Percentiles rank a stretch among this genome's conserved stretches.
These are phyloP conservation scores for Blastomyces silverae DNA, from an alignment of 2,329 filamentous ascomycete genomes.

Conservation along the genomic window DNA sequence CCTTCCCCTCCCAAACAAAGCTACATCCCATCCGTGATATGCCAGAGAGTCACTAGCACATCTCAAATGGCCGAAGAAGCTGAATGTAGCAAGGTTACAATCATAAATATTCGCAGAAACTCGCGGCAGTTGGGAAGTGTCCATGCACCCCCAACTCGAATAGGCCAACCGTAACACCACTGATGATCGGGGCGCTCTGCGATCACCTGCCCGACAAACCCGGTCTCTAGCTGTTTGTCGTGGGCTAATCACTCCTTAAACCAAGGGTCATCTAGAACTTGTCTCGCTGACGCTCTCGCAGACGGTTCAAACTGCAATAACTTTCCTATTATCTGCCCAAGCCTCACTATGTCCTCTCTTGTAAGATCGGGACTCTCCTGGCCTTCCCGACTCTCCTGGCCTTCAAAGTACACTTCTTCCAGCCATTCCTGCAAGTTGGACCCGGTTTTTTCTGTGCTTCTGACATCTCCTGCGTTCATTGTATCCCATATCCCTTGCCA, in stretches of 20 bases:
- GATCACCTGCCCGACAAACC: too few species aligned
- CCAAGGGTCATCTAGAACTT: constrained; percentile 27
- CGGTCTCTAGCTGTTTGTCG: constrained; percentile 9
- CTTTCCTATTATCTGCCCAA: constrained; percentile 25
- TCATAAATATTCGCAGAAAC: too few species aligned
- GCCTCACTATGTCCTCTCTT: constrained; percentile 25
- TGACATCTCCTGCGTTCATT: constrained; percentile 22
- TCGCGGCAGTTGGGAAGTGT: too few species aligned
- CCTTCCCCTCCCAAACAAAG: too few species aligned
- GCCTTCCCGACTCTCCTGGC: too few species aligned
- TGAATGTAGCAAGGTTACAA: too few species aligned
- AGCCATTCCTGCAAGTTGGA: constrained; percentile 34
- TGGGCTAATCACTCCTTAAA: constrained; percentile 18
- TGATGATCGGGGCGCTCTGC: too few species aligned
- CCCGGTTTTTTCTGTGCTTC: constrained; percentile 19
- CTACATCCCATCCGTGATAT: too few species aligned
- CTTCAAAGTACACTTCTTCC: constrained; percentile 37
- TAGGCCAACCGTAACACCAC: too few species aligned
- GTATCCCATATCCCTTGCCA: constrained; percentile 30
- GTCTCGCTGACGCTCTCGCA: constrained; percentile 25
- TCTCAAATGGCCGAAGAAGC: too few species aligned
- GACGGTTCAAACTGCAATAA: constrained; percentile 20
- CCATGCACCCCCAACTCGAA: too few species aligned
- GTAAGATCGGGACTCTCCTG: constrained; percentile 22
- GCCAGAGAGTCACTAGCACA: too few species aligned